Evolutionary conservation across 2,329 filamentous ascomycete genomes (phyloP), one percentile per base, ranked within the genome.

Genomic region (Magnaporthiopsis incrustans): DNA sequence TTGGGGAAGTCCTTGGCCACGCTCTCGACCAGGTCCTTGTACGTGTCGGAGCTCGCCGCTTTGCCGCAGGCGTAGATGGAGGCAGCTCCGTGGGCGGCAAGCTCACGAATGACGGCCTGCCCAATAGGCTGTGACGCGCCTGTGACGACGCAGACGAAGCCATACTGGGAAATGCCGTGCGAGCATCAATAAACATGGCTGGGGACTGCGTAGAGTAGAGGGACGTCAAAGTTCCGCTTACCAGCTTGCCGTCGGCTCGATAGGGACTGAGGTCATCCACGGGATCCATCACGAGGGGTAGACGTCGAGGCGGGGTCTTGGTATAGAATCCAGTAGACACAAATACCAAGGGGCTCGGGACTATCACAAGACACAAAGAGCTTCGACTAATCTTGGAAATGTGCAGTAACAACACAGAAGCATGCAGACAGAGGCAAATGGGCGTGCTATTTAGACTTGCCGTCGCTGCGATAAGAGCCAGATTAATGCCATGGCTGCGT

Each of bases 81-180:
- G 58, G 85, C 85, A 66, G 85, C 85, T 57, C 85, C 85, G 70
- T 88, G 85, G 59, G 84, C 85, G 67, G 85, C 85, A 56, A 88
- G 75, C 70, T 88, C 85, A 57, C 77, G 73, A 25, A 85, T 80
- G 64, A 88, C 86, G 32, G 85, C 84, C 68, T 79, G 79, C 11
- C 85, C 85, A 18, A 88, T 79, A 2, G 85, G 82, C 69, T 86
- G 83, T 1, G 82, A 82, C 30, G 85, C 84, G 18, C 85, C 85
- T 0, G 85, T 87, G 6, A 88, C 85, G 18, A 88, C 81, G 68
- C 85, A 88, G 26, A 88, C 82, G 68, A 88, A 88, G 58, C 85
- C 85, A 72, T 87, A 85, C 79, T 85, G 67, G n/a, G 12, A 32
- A 26, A 35, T n/a, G 44, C 22, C 26, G 60, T 53, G 66, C 15